Conservation (phyloP, 2,329 filamentous ascomycete genomes). For the Trichophyton mentagrophytes region DNA sequence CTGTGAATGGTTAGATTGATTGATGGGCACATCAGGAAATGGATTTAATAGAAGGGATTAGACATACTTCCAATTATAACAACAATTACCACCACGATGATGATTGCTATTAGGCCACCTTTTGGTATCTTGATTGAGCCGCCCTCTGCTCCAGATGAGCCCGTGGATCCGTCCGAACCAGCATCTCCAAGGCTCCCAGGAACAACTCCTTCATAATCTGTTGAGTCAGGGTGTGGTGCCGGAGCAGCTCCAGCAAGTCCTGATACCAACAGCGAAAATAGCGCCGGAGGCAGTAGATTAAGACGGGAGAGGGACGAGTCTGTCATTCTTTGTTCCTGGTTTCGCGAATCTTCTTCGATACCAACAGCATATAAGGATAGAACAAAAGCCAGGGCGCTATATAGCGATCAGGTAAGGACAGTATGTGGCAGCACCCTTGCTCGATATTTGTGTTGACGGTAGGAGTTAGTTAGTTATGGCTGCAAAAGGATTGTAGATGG, state of each 20-base stretch:
- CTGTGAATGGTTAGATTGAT: constrained; percentile 28
- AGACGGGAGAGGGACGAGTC: not conserved
- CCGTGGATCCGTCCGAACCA: not conserved
- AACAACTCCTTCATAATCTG: not conserved
- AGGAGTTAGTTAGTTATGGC: not conserved
- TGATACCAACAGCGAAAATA: not conserved
- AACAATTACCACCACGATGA: constrained; percentile 55
- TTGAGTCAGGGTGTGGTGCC: not conserved
- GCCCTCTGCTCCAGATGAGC: constrained; percentile 17
- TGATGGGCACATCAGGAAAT: constrained; percentile 8
- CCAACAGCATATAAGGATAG: not conserved
- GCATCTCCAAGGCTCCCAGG: not conserved
- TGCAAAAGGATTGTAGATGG: not conserved
- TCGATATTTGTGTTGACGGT: not conserved
- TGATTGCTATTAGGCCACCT: constrained; percentile 60
- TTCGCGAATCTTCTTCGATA: not conserved
- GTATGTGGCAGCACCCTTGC: not conserved
- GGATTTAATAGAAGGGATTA: not conserved
- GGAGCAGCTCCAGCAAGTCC: not conserved
- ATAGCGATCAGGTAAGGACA: not conserved
- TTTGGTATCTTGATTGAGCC: constrained; percentile 52
- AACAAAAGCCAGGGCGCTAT: not conserved
- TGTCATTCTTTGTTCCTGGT: not conserved
- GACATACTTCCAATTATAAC: constrained; percentile 56
- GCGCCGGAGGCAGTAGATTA: not conserved